Evolutionary conservation across 352 stramenopile genomes (phyloP), one percentile per base, ranked within the genome.

Genomic region (Globisporangium cederbergense): DNA sequence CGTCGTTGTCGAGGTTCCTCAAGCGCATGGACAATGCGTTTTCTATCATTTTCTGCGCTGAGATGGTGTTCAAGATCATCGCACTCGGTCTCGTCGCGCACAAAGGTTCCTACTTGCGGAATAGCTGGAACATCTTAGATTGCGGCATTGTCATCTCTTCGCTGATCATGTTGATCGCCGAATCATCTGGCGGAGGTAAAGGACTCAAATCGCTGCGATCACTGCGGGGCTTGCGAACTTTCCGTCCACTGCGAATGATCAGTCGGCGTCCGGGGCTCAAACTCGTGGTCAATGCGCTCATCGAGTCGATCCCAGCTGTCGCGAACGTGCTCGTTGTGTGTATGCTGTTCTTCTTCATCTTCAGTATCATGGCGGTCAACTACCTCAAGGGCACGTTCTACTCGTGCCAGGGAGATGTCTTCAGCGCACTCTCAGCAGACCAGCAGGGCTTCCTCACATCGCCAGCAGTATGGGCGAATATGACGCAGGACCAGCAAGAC

Each of bases 261-360:
- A 94, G 86, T 32, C 76, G 90, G 1, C 75, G 81, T 6, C 90
- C 90, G 0, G 90, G 89, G 0, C 68, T 98, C 0, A 93, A 93
- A 36, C 67, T 98, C 9, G 91, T 98, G 0, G 91, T 98, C 3
- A 97, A 97, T 28, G 79, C 91, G 0, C 71, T 98, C 18, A 83
- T 98, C 22, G 79, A 91, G 55, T 85, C 88, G 16, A 96, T 98
- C n/a, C 92, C 90, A 0, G 77, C 79, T 18, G 90, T 98, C 9
- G 68, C 93, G 4, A 98, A 97, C 70, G 84, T 97, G 3, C 64
- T 95, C 3, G 81, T 97, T 56, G 76, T 99, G 2, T 98, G 90
- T 56, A 77, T 90, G 47, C 75, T 98, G 0, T 97, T 98, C 65
- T 97, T 97, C 60, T 77, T 98, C 28, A 97, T 98, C 51, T 99